phyloP scores from a whole-genome alignment of 208 protist species.

The Acanthamoeba royreba region DNA sequence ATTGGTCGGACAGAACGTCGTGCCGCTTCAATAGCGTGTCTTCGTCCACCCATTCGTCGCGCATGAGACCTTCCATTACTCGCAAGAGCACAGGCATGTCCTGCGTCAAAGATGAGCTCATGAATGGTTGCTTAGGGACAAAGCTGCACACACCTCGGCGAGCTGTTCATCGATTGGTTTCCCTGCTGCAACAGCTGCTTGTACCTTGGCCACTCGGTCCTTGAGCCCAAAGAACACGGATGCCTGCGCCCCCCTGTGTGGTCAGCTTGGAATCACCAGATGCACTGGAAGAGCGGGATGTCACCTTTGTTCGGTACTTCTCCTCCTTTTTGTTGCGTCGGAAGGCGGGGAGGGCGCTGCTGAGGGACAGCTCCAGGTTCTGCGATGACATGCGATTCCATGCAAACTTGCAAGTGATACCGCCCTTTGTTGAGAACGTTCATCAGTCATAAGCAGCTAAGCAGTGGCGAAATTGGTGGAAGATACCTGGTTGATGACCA shows the following conservation, averaged over 20 bases:
- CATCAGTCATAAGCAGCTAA: neutral
- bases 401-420: constrained; percentile 26
- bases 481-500: constrained; percentile 7
- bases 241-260: neutral
- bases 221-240: neutral
- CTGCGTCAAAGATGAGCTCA: neutral
- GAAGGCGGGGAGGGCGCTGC: neutral
- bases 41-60: neutral
- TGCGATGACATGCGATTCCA: neutral
- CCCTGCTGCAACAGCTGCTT: neutral
- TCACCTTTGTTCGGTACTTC: neutral
- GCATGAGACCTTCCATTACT: neutral
- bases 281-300: neutral
- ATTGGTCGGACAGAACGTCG: neutral
- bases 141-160: neutral
- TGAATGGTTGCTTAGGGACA: neutral
- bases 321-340: neutral
- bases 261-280: neutral
- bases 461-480: neutral
- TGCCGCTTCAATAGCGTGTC: neutral
- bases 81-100: neutral
- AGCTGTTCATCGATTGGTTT: neutral
- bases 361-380: neutral
- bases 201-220: neutral
- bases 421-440: neutral